Percentiles rank a stretch among this genome's conserved stretches.
Evolutionary conservation across 106 monocot species (phyloP).

Genomic region (Vanilla planifolia): DNA sequence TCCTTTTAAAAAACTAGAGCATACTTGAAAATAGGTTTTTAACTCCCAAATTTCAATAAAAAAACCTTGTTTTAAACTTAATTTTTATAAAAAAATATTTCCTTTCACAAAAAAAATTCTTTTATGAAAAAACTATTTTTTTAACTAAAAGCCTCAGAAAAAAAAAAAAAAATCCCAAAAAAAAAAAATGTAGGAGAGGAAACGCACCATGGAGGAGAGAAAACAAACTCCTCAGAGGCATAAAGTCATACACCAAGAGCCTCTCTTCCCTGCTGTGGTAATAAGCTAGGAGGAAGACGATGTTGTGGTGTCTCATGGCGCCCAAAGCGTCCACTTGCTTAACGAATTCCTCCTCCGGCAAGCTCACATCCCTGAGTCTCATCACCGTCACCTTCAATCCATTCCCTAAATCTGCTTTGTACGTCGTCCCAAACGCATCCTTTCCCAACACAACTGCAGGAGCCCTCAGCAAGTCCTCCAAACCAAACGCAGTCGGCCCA

Average conservation of each 20-base stretch:
- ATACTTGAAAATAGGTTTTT: too few species aligned
- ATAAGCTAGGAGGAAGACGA: conserved; percentile 59
- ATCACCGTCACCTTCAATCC: conserved; percentile 66
- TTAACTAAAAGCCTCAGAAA: too few species aligned
- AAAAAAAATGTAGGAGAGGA: too few species aligned
- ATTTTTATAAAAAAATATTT: too few species aligned
- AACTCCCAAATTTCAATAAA: too few species aligned
- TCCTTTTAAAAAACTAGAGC: too few species aligned
- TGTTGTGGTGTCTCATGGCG: conserved; percentile 44
- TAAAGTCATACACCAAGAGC: conserved; percentile 81
- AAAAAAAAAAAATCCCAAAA: too few species aligned
- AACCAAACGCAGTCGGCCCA: conserved; percentile 20
- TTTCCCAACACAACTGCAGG: conserved; percentile 83
- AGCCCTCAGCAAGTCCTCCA: conserved; percentile 55
- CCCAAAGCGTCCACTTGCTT: conserved; percentile 51
- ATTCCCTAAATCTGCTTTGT: conserved; percentile 62
- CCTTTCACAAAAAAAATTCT: too few species aligned
- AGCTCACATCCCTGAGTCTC: conserved; percentile 56
- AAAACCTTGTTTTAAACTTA: too few species aligned
- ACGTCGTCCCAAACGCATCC: conserved; percentile 72
- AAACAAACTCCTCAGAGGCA: conserved; percentile 71
- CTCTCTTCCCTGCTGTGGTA: conserved; percentile 79
- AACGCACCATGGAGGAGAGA: conserved; percentile 66
- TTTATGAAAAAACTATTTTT: too few species aligned
- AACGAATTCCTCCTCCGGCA: conserved; percentile 61